These are phyloP conservation scores for Pleurotus salmoneostramineus DNA, from an alignment of 768 basidiomycete species.

Conservation along the genomic window DNA sequence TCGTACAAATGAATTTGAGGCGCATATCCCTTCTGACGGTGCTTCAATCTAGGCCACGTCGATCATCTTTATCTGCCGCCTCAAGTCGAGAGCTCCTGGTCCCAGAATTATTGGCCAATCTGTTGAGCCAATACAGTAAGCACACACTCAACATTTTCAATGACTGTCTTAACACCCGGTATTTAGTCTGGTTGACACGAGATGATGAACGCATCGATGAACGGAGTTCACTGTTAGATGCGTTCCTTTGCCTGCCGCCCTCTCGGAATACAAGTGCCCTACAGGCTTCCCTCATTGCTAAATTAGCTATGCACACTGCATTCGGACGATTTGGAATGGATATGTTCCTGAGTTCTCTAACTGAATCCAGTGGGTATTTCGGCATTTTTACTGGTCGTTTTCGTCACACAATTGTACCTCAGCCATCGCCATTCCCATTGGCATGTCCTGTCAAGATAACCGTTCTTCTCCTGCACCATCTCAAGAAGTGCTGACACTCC, in stretches of 20 bases:
- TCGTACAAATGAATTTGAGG: slow-evolving; percentile 12
- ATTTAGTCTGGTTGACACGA: slow-evolving; percentile 63
- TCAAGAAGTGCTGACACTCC: slow-evolving; percentile 52
- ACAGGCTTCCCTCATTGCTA: slow-evolving; percentile 70
- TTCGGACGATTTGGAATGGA: slow-evolving; percentile 79
- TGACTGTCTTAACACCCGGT: background rate
- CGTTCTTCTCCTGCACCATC: slow-evolving; percentile 37
- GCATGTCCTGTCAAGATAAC: slow-evolving; percentile 49
- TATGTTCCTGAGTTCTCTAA: slow-evolving; percentile 85
- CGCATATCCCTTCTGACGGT: background rate
- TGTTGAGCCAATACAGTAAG: slow-evolving; percentile 70
- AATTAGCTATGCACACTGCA: slow-evolving; percentile 73
- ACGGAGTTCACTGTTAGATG: slow-evolving; percentile 52
- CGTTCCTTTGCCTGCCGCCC: slow-evolving; percentile 51
- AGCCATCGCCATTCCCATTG: slow-evolving; percentile 87
- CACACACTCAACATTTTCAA: background rate
- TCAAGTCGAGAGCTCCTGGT: slow-evolving; percentile 44
- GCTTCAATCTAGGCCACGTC: slow-evolving; percentile 30
- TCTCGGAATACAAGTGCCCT: slow-evolving; percentile 64
- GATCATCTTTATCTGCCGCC: slow-evolving; percentile 25
- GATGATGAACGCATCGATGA: slow-evolving; percentile 46
- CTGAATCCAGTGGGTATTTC: slow-evolving; percentile 75
- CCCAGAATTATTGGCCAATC: slow-evolving; percentile 55
- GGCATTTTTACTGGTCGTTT: background rate
- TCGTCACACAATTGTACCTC: background rate